phyloP scores from a whole-genome alignment of 805 yeast genomes.

The Zygosaccharomyces pseudorouxii region DNA sequence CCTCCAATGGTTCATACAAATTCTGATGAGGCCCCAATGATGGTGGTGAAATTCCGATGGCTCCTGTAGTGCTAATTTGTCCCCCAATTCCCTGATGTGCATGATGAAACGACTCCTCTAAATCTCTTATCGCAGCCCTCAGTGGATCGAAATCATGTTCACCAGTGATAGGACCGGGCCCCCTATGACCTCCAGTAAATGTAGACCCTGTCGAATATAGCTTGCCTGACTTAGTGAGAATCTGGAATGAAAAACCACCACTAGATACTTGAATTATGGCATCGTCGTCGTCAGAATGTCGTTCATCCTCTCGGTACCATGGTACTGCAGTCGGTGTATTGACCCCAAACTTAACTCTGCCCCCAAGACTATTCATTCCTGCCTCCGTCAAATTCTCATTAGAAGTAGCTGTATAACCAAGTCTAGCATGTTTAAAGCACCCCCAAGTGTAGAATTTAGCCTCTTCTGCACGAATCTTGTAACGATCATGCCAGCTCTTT shows the following conservation, averaged over 20 bases:
- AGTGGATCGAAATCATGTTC: slow-evolving; percentile 36
- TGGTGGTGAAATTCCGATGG: slow-evolving; percentile 22
- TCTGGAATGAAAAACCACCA: slow-evolving; percentile 62
- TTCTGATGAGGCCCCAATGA: slow-evolving; percentile 26
- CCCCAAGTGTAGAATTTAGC: slow-evolving; percentile 35
- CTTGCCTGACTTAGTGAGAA: slow-evolving; percentile 52
- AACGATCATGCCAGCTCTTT: slow-evolving; percentile 28
- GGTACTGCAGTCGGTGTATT: slow-evolving; percentile 32
- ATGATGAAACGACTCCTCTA: slow-evolving; percentile 25
- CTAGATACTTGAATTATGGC: slow-evolving; percentile 41
- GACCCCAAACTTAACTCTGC: slow-evolving; percentile 28
- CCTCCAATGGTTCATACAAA: slow-evolving; percentile 26
- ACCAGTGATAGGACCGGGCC: slow-evolving; percentile 39
- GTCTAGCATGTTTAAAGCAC: slow-evolving; percentile 30
- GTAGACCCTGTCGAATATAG: slow-evolving; percentile 51
- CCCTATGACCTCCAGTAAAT: slow-evolving; percentile 39
- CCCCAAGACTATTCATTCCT: slow-evolving; percentile 20
- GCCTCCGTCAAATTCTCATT: slow-evolving; percentile 17
- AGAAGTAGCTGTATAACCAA: slow-evolving; percentile 30
- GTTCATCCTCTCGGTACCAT: slow-evolving; percentile 18
- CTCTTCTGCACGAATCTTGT: slow-evolving; percentile 19
- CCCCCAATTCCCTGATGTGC: slow-evolving; percentile 14
- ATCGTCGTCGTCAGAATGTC: slow-evolving; percentile 13
- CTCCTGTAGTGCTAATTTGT: slow-evolving; percentile 25
- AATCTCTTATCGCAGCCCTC: slow-evolving; percentile 22